Percentiles rank a stretch among this genome's conserved stretches.
Conservation (phyloP, 805 yeast species). For the Jamesozyma jinghongensis region DNA sequence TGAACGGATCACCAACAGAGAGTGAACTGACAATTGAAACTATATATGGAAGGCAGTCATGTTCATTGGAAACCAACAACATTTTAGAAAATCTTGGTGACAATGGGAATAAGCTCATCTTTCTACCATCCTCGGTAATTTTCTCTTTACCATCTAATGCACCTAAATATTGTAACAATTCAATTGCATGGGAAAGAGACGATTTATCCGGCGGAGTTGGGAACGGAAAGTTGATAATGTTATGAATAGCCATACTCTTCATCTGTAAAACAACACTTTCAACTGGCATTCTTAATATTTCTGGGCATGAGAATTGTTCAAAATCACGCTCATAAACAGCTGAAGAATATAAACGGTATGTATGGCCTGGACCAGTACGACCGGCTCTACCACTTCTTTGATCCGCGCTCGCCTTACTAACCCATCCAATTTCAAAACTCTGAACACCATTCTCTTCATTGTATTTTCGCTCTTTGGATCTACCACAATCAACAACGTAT, state of each 20-base stretch:
- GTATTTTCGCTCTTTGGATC: constrained; percentile 79
- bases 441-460: constrained; percentile 85
- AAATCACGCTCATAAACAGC: constrained; percentile 88
- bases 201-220: constrained; percentile 80
- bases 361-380: constrained; percentile 97
- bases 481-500: constrained; percentile 92
- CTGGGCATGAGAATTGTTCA: constrained; percentile 76
- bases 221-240: constrained; percentile 85
- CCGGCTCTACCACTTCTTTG: constrained; percentile 98
- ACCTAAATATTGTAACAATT: constrained; percentile 60
- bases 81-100: constrained; percentile 91
- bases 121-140: constrained; percentile 71
- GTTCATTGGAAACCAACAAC: constrained; percentile 79
- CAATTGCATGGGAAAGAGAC: constrained; percentile 56
- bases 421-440: constrained; percentile 84
- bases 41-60: constrained; percentile 76
- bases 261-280: constrained; percentile 91
- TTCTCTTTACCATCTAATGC: constrained; percentile 50
- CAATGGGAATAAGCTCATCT: constrained; percentile 86
- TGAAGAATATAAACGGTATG: constrained; percentile 84
- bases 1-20: constrained; percentile 88
- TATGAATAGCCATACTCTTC: constrained; percentile 96
- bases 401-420: constrained; percentile 89
- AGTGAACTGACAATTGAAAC: constrained; percentile 86
- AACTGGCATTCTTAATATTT: constrained; percentile 88